Evolutionary conservation across 139 green algal species (phyloP).

Genomic region (Chlorokybus atmophyticus): DNA sequence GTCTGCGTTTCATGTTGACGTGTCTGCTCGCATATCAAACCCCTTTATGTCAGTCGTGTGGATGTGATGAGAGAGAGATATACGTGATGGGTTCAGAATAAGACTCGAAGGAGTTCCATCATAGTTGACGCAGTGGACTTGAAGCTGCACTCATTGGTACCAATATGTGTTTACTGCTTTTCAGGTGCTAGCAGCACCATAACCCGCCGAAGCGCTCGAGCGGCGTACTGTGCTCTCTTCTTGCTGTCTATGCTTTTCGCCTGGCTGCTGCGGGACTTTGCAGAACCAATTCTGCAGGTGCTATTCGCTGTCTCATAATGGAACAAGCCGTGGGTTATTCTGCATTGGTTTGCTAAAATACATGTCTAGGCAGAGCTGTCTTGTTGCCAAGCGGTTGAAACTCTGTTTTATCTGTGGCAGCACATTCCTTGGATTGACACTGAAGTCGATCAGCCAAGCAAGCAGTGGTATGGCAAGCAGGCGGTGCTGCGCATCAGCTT

Average conservation of each 20-base stretch:
- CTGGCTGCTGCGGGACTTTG: constrained; percentile 86
- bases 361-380: neutral
- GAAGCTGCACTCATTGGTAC: no score
- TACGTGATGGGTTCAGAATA: no score
- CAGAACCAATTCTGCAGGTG: constrained; percentile 72
- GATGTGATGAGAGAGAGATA: no score
- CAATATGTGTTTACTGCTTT: no score
- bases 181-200: constrained; percentile 10
- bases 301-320: constrained; percentile 63
- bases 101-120: no score
- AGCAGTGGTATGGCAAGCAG: constrained; percentile 83
- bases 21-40: no score
- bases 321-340: neutral
- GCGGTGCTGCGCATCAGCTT: constrained; percentile 88
- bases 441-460: constrained; percentile 22
- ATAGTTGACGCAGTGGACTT: no score
- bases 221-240: constrained; percentile 70
- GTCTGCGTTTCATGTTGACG: no score
- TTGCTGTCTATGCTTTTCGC: constrained; percentile 65
- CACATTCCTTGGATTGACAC: constrained; percentile 44
- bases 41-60: no score
- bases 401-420: neutral
- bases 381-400: neutral
- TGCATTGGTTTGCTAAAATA: neutral
- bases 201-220: constrained; percentile 7